These are phyloP conservation scores for Arctium lappa DNA, from an alignment of 129 eudicot genomes.

Conservation along the genomic window DNA sequence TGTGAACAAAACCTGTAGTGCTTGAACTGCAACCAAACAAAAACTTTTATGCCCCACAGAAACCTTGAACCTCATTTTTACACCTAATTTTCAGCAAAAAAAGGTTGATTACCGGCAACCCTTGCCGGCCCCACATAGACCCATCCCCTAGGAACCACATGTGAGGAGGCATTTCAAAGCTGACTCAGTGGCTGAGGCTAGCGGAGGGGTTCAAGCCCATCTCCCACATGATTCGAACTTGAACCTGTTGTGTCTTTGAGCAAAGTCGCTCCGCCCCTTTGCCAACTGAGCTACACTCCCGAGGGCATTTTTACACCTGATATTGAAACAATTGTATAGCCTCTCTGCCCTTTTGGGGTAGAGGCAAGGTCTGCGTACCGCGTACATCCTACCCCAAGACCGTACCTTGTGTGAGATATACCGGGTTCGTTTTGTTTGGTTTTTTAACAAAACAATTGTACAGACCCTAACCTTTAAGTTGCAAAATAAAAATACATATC, in stretches of 20 bases:
- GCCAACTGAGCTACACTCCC: neutral
- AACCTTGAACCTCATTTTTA: constrained; percentile 12
- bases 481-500: neutral
- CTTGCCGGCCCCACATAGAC: neutral
- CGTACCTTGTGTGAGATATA: neutral
- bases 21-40: constrained; percentile 57
- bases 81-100: neutral
- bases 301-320: neutral
- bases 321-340: neutral
- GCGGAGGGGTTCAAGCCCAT: neutral
- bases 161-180: neutral
- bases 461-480: neutral
- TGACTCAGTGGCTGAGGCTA: neutral
- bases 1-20: constrained; percentile 72
- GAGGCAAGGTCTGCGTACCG: neutral
- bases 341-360: neutral
- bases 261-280: neutral
- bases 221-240: neutral
- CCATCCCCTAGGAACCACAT: neutral
- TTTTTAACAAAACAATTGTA: neutral
- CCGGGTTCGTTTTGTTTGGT: neutral
- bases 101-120: neutral
- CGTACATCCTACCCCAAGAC: neutral
- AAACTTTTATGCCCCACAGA: constrained; percentile 6
- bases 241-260: neutral